Conservation (phyloP, 768 basidiomycete species). For the Saitozyma podzolica region DNA sequence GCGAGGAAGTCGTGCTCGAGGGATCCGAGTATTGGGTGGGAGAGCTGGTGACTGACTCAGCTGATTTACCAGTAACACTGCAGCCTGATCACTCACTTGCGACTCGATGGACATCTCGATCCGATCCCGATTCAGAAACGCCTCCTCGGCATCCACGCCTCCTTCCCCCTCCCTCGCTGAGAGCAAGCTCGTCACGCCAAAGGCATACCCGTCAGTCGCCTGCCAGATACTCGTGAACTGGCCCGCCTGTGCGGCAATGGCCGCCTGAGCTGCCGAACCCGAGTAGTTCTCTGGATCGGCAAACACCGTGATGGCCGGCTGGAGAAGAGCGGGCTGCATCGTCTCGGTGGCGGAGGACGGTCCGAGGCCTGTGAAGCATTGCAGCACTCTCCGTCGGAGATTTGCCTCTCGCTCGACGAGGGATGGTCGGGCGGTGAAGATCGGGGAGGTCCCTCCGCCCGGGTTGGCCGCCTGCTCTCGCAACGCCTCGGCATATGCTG, state of each 20-base stretch:
- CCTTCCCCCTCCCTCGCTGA: constrained; percentile 35
- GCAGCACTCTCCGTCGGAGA: constrained; percentile 78
- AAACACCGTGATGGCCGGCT: constrained; percentile 76
- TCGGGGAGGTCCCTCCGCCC: constrained; percentile 21
- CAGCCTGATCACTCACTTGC: constrained; percentile 58
- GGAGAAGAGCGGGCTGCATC: constrained; percentile 75
- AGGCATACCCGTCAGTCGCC: constrained; percentile 82
- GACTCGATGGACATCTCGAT: constrained; percentile 77
- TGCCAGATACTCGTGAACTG: constrained; percentile 84
- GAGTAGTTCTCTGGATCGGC: constrained; percentile 76
- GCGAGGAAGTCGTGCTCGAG: constrained; percentile 80
- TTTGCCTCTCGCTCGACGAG: constrained; percentile 78
- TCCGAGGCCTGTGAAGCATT: constrained; percentile 83
- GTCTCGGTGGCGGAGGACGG: constrained; percentile 75
- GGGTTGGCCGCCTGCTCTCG: constrained; percentile 53
- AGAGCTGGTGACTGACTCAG: constrained; percentile 57
- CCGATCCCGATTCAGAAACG: constrained; percentile 70
- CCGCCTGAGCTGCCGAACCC: constrained; percentile 78
- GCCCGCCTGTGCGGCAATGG: constrained; percentile 73
- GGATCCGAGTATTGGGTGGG: constrained; percentile 75
- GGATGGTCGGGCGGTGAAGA: constrained; percentile 54
- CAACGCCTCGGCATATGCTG: constrained; percentile 68
- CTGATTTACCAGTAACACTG: not conserved
- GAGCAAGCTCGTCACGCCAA: constrained; percentile 73
- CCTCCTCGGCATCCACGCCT: constrained; percentile 50